A percentile compares a stretch with the other conserved stretches of the same genome.
Conservation (phyloP, 2,329 filamentous ascomycete species). For the Pseudogymnoascus sp. region DNA sequence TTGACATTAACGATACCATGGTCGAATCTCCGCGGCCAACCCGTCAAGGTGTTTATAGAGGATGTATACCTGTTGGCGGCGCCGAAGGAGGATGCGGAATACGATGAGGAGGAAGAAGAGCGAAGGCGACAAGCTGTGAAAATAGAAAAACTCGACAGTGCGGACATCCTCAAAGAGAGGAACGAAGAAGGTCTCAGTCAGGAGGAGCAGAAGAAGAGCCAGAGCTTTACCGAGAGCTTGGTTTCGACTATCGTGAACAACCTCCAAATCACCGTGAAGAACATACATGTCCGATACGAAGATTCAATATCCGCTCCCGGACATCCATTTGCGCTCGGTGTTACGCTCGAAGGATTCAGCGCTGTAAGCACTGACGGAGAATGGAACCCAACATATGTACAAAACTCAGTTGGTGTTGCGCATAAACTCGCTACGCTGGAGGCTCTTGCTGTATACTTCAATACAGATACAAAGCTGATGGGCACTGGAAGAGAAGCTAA, state of each 20-base stretch:
- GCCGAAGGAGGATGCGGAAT: conserved; percentile 90
- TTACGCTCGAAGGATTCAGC: conserved; percentile 94
- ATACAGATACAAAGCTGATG: conserved; percentile 81
- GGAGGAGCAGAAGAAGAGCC: conserved; percentile 94
- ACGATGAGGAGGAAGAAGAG: conserved; percentile 88
- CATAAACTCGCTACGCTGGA: conserved; percentile 91
- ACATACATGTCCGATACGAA: conserved; percentile 97
- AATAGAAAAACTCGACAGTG: conserved; percentile 97
- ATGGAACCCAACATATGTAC: conserved; percentile 94
- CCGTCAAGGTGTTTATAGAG: conserved; percentile 90
- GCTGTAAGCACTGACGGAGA: conserved; percentile 91
- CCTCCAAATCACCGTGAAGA: conserved; percentile 93
- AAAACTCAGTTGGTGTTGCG: conserved; percentile 72
- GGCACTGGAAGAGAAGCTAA: conserved; percentile 72
- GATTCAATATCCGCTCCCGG: conserved; percentile 92
- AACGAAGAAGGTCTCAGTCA: conserved; percentile 88
- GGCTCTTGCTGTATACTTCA: conserved; percentile 93
- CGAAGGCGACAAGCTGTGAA: conserved; percentile 82
- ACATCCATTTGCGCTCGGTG: conserved; percentile 86
- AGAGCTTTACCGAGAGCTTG: conserved; percentile 93
- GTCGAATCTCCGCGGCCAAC: conserved; percentile 92
- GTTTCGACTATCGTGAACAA: conserved; percentile 98
- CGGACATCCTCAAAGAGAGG: conserved; percentile 86
- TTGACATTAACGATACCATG: conserved; percentile 92
- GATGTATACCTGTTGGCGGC: conserved; percentile 95